A percentile compares a stretch with the other conserved stretches of the same genome.
Conservation (phyloP, 345 rosid species). For the Mallotus nudiflorus region DNA sequence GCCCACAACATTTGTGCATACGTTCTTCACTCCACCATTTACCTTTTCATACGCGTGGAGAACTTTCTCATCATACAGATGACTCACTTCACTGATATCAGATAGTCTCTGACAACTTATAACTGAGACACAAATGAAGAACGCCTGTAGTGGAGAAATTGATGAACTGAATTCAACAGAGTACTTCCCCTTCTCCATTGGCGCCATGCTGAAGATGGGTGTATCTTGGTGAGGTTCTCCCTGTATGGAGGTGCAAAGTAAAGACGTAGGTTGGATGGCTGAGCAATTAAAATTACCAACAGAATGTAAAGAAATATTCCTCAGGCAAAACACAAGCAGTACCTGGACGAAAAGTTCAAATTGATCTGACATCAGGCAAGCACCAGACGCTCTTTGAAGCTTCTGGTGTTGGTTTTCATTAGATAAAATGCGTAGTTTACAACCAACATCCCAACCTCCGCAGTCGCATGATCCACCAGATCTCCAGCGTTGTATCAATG, state of each 20-base stretch:
- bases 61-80: slow-evolving; percentile 23
- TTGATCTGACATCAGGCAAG: slow-evolving; percentile 27
- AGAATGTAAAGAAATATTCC: background rate
- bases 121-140: slow-evolving; percentile 59
- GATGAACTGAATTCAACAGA: slow-evolving; percentile 63
- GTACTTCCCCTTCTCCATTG: slow-evolving; percentile 53
- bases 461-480: slow-evolving; percentile 83
- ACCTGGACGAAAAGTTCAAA: slow-evolving; percentile 67
- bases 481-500: slow-evolving; percentile 72
- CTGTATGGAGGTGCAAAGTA: slow-evolving; percentile 26
- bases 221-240: slow-evolving; percentile 35
- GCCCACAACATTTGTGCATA: background rate
- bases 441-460: slow-evolving; percentile 98
- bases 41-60: slow-evolving; percentile 21
- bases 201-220: slow-evolving; percentile 57
- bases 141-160: slow-evolving; percentile 64
- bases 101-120: slow-evolving; percentile 42
- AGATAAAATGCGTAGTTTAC: slow-evolving; percentile 56
- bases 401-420: slow-evolving; percentile 25
- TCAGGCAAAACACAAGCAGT: slow-evolving; percentile 6
- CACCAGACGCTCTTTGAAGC: slow-evolving; percentile 24
- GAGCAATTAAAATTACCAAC: background rate
- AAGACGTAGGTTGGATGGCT: background rate
- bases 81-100: slow-evolving; percentile 24
- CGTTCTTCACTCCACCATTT: slow-evolving; percentile 23